Base-by-base conservation (phyloP, 306 rosid species). In the Inga oerstediana region DNA sequence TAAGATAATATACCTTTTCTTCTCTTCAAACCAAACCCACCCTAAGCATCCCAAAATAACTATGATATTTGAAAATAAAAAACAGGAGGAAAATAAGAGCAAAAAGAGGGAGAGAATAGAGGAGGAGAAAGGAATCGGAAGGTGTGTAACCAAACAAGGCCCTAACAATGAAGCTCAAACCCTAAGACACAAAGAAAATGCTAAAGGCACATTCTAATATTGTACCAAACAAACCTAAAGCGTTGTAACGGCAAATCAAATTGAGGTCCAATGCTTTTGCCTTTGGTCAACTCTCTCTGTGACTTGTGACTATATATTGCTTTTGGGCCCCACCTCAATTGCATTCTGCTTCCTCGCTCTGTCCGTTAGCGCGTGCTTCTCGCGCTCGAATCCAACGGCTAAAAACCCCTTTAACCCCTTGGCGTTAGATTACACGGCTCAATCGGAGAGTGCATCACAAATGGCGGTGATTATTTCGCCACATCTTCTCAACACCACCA, bases 381-480 rank as follows among this genome's bases (percentile, higher is more conserved):
- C 19, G 13, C 39, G 12, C 0, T 2, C 13, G 0, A 0, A 75
- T 76, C 67, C 56, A 24, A 76, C 71, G 71, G 80, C 15, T 22
- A 4, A 0, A 0, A 34, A 13, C 8, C 39, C 0, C 2, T 14
- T 46, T 5, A 15, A 2, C 16, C 4, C n/a, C 10, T 5, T 22
- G 13, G 20, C 10, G 4, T 46, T 27, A 32, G 9, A 16, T 74
- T 4, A 1, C 15, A 49, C 27, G 61, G 7, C 15, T 2, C 43
- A 7, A 4, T 3, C 3, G 49, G 51, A 1, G 2, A 70, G 75
- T 14, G 14, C 9, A 15, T 5, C 59, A 6, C 22, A 7, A 24
- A 24, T 44, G 82, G 30, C 64, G 74, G 35, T 56, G n/a, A 52
- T 67, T 83, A 56, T 80, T 66, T 32, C 77, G 83, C 89, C 87